A percentile compares a stretch with the other conserved stretches of the same genome.
Evolutionary conservation across 2,329 filamentous ascomycete species (phyloP).

Genomic region (Pestalotiopsis sp.): DNA sequence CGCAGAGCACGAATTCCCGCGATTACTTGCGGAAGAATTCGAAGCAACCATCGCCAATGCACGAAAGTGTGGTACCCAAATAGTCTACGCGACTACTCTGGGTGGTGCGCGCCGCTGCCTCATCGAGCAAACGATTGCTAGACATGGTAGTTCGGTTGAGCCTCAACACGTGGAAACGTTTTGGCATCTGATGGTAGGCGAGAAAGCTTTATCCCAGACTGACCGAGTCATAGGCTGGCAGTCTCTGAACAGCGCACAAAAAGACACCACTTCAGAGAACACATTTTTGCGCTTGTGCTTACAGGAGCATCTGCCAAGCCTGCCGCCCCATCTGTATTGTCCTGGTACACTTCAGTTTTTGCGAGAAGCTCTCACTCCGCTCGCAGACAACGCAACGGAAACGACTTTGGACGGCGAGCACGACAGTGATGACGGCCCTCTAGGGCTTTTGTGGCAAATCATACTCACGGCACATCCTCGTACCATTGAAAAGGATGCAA

Average conservation of each 20-base stretch:
- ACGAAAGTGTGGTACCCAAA: slow-evolving; percentile 41
- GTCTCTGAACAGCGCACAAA: slow-evolving; percentile 56
- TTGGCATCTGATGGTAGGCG: slow-evolving; percentile 75
- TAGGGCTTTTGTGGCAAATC: slow-evolving; percentile 82
- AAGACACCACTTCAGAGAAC: slow-evolving; percentile 49
- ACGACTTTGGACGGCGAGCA: slow-evolving; percentile 54
- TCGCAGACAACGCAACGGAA: slow-evolving; percentile 46
- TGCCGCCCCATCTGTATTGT: slow-evolving; percentile 63
- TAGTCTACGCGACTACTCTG: slow-evolving; percentile 48
- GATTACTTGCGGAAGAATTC: slow-evolving; percentile 66
- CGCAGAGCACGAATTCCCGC: slow-evolving; percentile 62
- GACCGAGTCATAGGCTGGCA: slow-evolving; percentile 73
- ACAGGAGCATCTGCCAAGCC: slow-evolving; percentile 55
- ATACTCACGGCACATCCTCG: slow-evolving; percentile 69
- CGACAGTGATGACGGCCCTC: slow-evolving; percentile 53
- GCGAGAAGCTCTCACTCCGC: slow-evolving; percentile 49
- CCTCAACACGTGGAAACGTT: slow-evolving; percentile 63
- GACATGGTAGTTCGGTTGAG: slow-evolving; percentile 65
- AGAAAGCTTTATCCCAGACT: slow-evolving; percentile 57
- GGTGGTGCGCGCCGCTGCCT: slow-evolving; percentile 61
- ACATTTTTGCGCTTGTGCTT: slow-evolving; percentile 59
- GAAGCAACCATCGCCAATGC: slow-evolving; percentile 54
- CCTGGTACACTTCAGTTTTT: slow-evolving; percentile 66
- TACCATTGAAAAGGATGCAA: slow-evolving; percentile 69
- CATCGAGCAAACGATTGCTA: slow-evolving; percentile 57